These are phyloP conservation scores for Articulospora tetracladia DNA, from an alignment of 495 filamentous ascomycete genomes.

Conservation along the genomic window DNA sequence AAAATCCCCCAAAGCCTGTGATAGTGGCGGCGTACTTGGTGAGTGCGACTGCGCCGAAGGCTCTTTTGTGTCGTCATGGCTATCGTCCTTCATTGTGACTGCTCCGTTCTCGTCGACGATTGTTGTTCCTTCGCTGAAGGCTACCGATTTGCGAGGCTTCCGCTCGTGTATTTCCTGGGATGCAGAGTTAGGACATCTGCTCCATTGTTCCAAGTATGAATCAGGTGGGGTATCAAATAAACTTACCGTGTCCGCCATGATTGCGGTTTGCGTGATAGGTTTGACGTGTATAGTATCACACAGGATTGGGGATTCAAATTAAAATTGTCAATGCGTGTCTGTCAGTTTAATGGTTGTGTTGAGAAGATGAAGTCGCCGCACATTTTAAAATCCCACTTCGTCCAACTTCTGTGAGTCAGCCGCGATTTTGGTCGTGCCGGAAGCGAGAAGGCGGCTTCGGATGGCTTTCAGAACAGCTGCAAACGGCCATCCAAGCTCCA, in stretches of 20 bases:
- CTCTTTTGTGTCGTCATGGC: conserved; percentile 56
- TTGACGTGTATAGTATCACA: neutral
- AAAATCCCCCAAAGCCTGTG: conserved; percentile 44
- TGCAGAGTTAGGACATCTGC: conserved; percentile 33
- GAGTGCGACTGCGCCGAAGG: conserved; percentile 63
- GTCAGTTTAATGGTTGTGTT: neutral
- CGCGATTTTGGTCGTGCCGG: neutral
- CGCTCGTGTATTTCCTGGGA: conserved; percentile 34
- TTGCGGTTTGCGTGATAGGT: conserved; percentile 24
- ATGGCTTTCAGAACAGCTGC: neutral
- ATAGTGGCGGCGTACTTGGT: conserved; percentile 54
- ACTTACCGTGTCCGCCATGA: conserved; percentile 35
- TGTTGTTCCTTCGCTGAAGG: conserved; percentile 78
- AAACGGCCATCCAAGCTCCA: neutral
- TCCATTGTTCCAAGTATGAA: conserved; percentile 2
- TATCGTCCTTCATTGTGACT: conserved; percentile 61
- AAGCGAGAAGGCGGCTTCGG: neutral
- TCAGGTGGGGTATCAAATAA: conserved; percentile 10
- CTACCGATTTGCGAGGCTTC: conserved; percentile 82
- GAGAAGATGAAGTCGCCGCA: neutral
- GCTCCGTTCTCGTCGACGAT: conserved; percentile 83
- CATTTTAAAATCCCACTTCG: conserved; percentile 2
- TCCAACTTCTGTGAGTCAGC: conserved; percentile 1
- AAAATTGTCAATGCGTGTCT: neutral
- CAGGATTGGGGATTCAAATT: neutral